These are phyloP conservation scores for Chaetomium sp. DNA, from an alignment of 2,329 filamentous ascomycete genomes.

Conservation along the genomic window DNA sequence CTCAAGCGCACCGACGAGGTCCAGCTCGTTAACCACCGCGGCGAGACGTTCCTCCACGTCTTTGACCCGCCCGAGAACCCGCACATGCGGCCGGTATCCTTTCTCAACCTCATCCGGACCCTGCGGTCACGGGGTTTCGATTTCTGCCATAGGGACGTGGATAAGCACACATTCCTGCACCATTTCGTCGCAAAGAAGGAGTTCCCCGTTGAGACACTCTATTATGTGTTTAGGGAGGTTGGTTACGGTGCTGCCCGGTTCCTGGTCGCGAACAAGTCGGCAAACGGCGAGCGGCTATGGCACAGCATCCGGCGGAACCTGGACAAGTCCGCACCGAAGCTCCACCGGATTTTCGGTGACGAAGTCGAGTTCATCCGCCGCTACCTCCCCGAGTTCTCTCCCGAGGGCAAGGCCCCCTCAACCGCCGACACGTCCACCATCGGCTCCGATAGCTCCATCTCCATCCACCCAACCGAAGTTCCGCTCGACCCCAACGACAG, in stretches of 20 bases:
- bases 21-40: slow-evolving; percentile 34
- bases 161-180: slow-evolving; percentile 35
- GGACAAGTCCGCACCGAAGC: slow-evolving; percentile 30
- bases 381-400: slow-evolving; percentile 35
- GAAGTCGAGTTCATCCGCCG: slow-evolving; percentile 36
- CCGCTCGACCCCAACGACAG: slow-evolving; percentile 30
- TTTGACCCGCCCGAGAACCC: slow-evolving; percentile 34
- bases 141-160: slow-evolving; percentile 35
- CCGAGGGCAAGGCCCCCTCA: slow-evolving; percentile 30
- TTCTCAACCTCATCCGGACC: slow-evolving; percentile 35
- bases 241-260: slow-evolving; percentile 36
- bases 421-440: slow-evolving; percentile 33
- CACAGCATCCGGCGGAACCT: slow-evolving; percentile 35
- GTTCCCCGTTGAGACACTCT: slow-evolving; percentile 35
- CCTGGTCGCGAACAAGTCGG: slow-evolving; percentile 34
- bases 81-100: slow-evolving; percentile 32
- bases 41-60: slow-evolving; percentile 37
- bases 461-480: slow-evolving; percentile 25
- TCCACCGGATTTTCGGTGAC: slow-evolving; percentile 36
- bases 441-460: slow-evolving; percentile 32
- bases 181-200: slow-evolving; percentile 32
- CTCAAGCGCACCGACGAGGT: slow-evolving; percentile 33
- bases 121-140: slow-evolving; percentile 35
- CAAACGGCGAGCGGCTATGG: slow-evolving; percentile 33
- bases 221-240: slow-evolving; percentile 34